phyloP scores from a whole-genome alignment of 495 filamentous ascomycete genomes.

The Penicillium verhagenii region DNA sequence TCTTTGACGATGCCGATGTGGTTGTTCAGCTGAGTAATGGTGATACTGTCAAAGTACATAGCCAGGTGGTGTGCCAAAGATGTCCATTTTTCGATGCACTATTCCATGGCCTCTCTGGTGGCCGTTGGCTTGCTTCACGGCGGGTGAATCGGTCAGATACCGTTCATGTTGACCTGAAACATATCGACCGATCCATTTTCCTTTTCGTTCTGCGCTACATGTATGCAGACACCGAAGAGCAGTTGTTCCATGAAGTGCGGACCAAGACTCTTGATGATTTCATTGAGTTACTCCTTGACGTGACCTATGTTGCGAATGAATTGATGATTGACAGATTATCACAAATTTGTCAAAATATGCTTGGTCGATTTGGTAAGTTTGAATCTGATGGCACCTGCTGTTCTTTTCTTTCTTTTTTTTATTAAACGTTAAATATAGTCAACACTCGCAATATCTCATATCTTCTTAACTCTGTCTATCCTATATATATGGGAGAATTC shows the following conservation, averaged over 20 bases:
- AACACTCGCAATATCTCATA: slow-evolving; percentile 83
- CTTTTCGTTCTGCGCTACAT: slow-evolving; percentile 75
- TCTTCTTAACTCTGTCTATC: slow-evolving; percentile 78
- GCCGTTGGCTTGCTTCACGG: slow-evolving; percentile 75
- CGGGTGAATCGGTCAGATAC: slow-evolving; percentile 50
- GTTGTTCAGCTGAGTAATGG: slow-evolving; percentile 72
- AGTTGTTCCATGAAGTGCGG: slow-evolving; percentile 77
- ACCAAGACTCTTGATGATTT: slow-evolving; percentile 74
- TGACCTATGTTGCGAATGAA: slow-evolving; percentile 87
- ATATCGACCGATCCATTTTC: slow-evolving; percentile 72
- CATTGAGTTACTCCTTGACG: slow-evolving; percentile 84
- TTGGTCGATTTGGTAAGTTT: slow-evolving; percentile 69
- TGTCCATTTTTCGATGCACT: slow-evolving; percentile 92
- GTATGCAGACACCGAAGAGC: slow-evolving; percentile 78
- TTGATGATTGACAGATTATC: slow-evolving; percentile 91
- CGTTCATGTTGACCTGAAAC: slow-evolving; percentile 77
- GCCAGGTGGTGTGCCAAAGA: slow-evolving; percentile 71
- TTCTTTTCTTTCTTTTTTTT: not conserved
- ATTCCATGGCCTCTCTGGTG: slow-evolving; percentile 80
- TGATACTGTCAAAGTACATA: slow-evolving; percentile 66
- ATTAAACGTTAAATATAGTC: slow-evolving; percentile 25
- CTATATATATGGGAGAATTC: slow-evolving; percentile 78
- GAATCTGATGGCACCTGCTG: not conserved
- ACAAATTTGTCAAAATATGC: slow-evolving; percentile 81
- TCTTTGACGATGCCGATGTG: slow-evolving; percentile 73